These are phyloP conservation scores for Nelumbo lutea DNA, from an alignment of 164 flowering plant genomes.

Conservation along the genomic window DNA sequence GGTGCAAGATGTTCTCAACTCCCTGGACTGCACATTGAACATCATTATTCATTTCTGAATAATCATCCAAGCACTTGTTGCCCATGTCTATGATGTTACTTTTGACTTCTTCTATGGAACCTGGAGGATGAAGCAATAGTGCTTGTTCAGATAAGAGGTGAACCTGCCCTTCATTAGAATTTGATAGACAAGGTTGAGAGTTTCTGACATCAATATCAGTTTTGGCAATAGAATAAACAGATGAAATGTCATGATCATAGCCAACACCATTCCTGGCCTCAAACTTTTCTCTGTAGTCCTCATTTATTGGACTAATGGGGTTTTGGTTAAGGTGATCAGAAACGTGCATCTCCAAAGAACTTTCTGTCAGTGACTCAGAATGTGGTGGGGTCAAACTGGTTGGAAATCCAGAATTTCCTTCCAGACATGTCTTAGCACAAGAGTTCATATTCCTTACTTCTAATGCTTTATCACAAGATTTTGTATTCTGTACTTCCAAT, in stretches of 20 bases:
- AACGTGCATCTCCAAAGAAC: conserved; percentile 12
- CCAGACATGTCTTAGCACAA: conserved; percentile 11
- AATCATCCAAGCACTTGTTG: conserved; percentile 7
- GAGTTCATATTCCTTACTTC: conserved; percentile 13
- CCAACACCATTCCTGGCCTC: conserved; percentile 15
- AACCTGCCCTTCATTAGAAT: conserved; percentile 13
- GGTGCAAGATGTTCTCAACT: conserved; percentile 14
- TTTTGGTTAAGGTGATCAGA: conserved; percentile 9
- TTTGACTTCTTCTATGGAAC: conserved; percentile 18
- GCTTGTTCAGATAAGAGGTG: conserved; percentile 8
- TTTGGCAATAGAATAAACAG: conserved; percentile 7
- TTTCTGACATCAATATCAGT: conserved; percentile 5
- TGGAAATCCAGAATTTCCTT: conserved; percentile 13
- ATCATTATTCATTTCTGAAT: conserved; percentile 12
- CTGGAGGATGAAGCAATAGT: conserved; percentile 11
- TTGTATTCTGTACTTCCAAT: conserved; percentile 8
- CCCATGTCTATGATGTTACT: conserved; percentile 16
- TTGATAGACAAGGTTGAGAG: conserved; percentile 13
- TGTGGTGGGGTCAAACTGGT: conserved; percentile 17
- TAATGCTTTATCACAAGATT: conserved; percentile 14
- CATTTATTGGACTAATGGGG: conserved; percentile 11
- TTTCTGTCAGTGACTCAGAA: conserved; percentile 9
- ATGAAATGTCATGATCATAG: conserved; percentile 11
- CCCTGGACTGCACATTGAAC: conserved; percentile 11
- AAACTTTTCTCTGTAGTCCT: conserved; percentile 13